Percentiles rank a stretch among this genome's conserved stretches.
These are phyloP conservation scores for Silybum marianum DNA, from an alignment of 129 eudicot genomes.

Conservation along the genomic window DNA sequence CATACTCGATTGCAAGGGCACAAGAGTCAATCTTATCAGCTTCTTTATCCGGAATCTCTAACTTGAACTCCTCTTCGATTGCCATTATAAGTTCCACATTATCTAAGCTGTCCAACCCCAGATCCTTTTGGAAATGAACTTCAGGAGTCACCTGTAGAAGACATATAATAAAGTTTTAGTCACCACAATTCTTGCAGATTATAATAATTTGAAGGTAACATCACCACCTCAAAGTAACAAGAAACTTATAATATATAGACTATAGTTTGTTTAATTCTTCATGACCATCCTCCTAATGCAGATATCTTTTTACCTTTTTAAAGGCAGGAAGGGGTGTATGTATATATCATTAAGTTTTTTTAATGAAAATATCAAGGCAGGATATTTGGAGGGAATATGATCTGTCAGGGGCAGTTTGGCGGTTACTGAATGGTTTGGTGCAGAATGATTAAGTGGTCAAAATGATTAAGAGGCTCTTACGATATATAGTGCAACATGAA, in stretches of 20 bases:
- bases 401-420: too few relatives aligned
- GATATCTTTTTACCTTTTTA: too few relatives aligned
- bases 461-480: too few relatives aligned
- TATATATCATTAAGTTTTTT: not conserved
- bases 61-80: constrained; percentile 91
- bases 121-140: constrained; percentile 87
- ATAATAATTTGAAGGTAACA: not conserved
- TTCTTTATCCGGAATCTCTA: constrained; percentile 96
- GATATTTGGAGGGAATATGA: not conserved
- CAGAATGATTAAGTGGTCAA: too few relatives aligned
- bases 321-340: too few relatives aligned
- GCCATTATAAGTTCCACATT: constrained; percentile 95
- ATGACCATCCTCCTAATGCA: not conserved
- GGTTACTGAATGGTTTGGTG: too few relatives aligned
- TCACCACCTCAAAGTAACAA: not conserved
- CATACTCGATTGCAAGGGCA: constrained; percentile 85
- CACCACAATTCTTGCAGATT: not conserved
- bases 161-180: not conserved
- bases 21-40: constrained; percentile 93
- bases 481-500: too few relatives aligned
- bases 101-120: constrained; percentile 94
- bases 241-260: too few relatives aligned
- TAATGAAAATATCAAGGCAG: too few relatives aligned
- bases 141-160: constrained; percentile 74
- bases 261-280: not conserved